phyloP scores from a whole-genome alignment of 306 rosid species.

The Cucurbita ficifolia region DNA sequence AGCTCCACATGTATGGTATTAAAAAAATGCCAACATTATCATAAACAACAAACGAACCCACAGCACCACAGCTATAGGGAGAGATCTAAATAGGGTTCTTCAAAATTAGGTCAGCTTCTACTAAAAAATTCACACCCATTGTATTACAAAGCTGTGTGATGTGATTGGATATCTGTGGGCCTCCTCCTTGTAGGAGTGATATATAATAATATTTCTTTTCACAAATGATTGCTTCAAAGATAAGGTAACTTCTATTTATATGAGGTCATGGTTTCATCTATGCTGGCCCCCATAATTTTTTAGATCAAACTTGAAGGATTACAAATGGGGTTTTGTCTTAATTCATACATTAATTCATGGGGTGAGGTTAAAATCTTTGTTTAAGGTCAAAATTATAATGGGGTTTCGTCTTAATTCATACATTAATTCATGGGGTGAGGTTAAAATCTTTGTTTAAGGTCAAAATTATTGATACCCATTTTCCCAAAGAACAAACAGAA shows the following conservation, averaged over 20 bases:
- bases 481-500: background rate
- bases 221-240: slow-evolving; percentile 7
- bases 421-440: too few relatives aligned
- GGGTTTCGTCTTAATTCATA: background rate
- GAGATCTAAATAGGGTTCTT: background rate
- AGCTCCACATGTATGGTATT: background rate
- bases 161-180: background rate
- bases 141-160: background rate
- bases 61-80: background rate
- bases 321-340: too few relatives aligned
- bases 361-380: too few relatives aligned
- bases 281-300: background rate
- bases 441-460: too few relatives aligned
- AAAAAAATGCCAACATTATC: background rate
- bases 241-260: background rate
- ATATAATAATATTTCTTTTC: background rate
- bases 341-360: too few relatives aligned
- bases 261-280: background rate
- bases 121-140: background rate
- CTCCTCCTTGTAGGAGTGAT: background rate
- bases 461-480: background rate
- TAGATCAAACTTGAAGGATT: background rate
- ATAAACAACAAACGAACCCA: background rate
- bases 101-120: slow-evolving; percentile 1
- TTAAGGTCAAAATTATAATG: background rate